Evolutionary conservation across 441 rosid species (phyloP).

Genomic region (Pelargonium myrrhifolium): DNA sequence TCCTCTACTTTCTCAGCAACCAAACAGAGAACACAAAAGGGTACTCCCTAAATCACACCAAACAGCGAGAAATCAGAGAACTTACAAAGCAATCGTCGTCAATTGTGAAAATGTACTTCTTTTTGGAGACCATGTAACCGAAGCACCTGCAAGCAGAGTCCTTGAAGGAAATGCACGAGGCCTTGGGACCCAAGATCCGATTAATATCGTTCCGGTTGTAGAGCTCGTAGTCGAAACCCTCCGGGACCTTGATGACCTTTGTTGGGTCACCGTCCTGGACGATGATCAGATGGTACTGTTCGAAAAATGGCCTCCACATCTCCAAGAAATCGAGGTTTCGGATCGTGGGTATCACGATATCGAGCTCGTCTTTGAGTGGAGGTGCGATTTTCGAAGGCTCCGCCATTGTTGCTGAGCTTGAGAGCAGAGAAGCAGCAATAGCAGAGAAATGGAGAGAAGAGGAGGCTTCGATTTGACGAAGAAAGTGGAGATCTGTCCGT

Average conservation of each 20-base stretch:
- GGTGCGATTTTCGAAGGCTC: conserved; percentile 41
- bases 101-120: conserved; percentile 87
- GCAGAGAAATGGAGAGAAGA: background rate
- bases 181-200: conserved; percentile 79
- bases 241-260: conserved; percentile 70
- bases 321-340: conserved; percentile 77
- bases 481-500: conserved; percentile 5
- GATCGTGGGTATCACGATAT: too few relatives aligned
- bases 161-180: conserved; percentile 88
- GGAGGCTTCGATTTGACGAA: conserved; percentile 1
- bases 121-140: conserved; percentile 90
- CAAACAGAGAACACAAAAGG: background rate
- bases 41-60: background rate
- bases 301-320: conserved; percentile 94
- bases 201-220: conserved; percentile 85
- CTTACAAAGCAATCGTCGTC: conserved; percentile 97
- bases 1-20: too few relatives aligned
- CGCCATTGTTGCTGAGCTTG: conserved; percentile 39
- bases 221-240: conserved; percentile 85
- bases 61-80: conserved; percentile 8
- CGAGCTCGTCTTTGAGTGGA: conserved; percentile 62
- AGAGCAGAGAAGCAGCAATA: background rate
- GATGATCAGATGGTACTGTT: conserved; percentile 90
- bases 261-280: conserved; percentile 94
- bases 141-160: conserved; percentile 97